A percentile compares a stretch with the other conserved stretches of the same genome.
phyloP scores from a whole-genome alignment of 768 basidiomycete species.

The Serendipita indica region DNA sequence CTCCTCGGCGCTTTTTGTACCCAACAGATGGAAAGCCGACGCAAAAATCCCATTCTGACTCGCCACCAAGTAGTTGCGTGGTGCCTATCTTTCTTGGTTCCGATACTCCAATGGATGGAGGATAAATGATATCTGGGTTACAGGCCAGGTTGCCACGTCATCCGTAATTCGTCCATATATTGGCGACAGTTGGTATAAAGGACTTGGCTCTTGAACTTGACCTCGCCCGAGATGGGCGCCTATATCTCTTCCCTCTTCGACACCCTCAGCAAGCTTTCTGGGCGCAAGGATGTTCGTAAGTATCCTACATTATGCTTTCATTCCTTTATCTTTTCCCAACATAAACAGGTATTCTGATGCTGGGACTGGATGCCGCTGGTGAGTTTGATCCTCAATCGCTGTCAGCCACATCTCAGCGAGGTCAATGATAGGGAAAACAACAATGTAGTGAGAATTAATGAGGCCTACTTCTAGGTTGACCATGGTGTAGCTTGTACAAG shows the following conservation, averaged over 20 bases:
- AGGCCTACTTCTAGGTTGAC: slow-evolving; percentile 16
- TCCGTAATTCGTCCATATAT: no score
- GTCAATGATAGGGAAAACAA: background rate
- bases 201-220: no score
- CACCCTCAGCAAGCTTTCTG: background rate
- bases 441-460: background rate
- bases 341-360: slow-evolving; percentile 15
- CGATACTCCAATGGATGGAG: no score
- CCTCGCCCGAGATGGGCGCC: background rate
- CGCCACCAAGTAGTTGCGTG: no score
- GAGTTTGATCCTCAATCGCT: slow-evolving; percentile 24
- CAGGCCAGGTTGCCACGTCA: no score
- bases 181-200: no score
- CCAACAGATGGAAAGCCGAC: no score
- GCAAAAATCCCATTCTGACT: no score
- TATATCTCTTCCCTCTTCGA: background rate
- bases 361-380: slow-evolving; percentile 29
- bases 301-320: background rate
- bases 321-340: background rate
- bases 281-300: slow-evolving; percentile 1
- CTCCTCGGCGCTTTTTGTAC: no score
- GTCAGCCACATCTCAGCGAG: background rate
- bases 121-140: no score
- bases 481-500: slow-evolving; percentile 26
- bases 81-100: no score